Evolutionary conservation across 192 early-diverging fungal species (phyloP), one percentile per base, ranked within the genome.

Genomic region (Obelidium mucronatum): DNA sequence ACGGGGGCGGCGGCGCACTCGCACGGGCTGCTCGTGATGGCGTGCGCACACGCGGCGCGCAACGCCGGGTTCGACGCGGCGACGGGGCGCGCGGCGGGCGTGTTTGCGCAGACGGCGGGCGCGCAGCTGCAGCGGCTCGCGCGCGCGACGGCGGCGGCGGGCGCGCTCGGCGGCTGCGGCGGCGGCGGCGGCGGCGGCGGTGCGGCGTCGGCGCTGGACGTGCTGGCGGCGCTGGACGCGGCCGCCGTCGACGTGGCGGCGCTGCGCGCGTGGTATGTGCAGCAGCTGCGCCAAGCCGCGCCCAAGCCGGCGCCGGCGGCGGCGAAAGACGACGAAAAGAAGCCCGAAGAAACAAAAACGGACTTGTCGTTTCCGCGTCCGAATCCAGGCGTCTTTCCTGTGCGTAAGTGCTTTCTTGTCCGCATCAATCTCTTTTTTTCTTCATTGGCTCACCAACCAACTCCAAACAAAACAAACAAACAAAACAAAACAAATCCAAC

Each of bases 361-460:
- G 55, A 58, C 24, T 26, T 58, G 55, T 58, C 55, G 5, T 58
- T 58, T 24, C 55, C 55, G 6, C 55, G 55, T 24, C 55, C 55
- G 30, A 58, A 22, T 8, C 55, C 55, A 24, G 24, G 5, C 8
- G 13, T 58, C 55, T 58, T 58, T 58, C 55, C 55, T 58, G 55
- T 58, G 55, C 55, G 55, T 58, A 58, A 58, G 55, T 58, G 55
- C 55, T 58, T 58, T 8, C 26, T 58, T 22, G 8, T 58, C 8
- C 55, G 30, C 13, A 58, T 26, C 22, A 22, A 8, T 22, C 48
- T 22, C 55, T 58, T 58, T 58, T 58, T 58, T 19, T 15, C 44
- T 48, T 48, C 44, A 48, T 15, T 19, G 11, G 8, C 44, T 48
- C 44, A 48, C 11, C 44, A 48, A 48, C 44, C 19, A 48, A 48